A percentile compares a stretch with the other conserved stretches of the same genome.
Evolutionary conservation across 495 filamentous ascomycete genomes (phyloP).

Genomic region (Aspergillus carlsbadensis): DNA sequence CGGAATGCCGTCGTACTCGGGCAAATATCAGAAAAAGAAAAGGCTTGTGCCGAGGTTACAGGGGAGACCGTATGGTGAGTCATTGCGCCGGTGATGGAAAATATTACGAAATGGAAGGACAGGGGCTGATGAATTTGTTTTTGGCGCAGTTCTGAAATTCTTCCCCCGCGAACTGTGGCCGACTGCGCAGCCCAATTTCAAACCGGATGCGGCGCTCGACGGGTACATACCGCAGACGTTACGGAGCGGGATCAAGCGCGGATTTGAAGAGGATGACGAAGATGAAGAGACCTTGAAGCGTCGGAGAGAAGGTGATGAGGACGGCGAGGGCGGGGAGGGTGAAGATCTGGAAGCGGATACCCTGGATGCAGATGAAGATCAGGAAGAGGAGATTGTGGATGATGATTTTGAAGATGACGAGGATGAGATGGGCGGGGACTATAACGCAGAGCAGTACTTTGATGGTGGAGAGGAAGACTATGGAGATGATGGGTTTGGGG

Average conservation of each 20-base stretch:
- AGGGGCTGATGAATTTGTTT: not conserved
- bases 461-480: conserved; percentile 61
- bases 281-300: conserved; percentile 33
- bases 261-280: conserved; percentile 49
- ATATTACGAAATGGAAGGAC: not conserved
- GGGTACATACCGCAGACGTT: conserved; percentile 25
- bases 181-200: conserved; percentile 48
- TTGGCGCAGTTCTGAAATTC: conserved; percentile 46
- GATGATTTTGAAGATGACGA: conserved; percentile 58
- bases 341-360: conserved; percentile 30
- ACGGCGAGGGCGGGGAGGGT: conserved; percentile 34
- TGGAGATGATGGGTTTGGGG: conserved; percentile 49
- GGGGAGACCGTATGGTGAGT: conserved; percentile 51
- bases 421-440: conserved; percentile 57
- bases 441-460: conserved; percentile 67
- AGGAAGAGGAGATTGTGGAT: conserved; percentile 53
- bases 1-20: conserved; percentile 58
- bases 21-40: conserved; percentile 55
- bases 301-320: conserved; percentile 32
- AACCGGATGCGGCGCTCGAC: conserved; percentile 35
- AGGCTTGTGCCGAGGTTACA: conserved; percentile 48
- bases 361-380: conserved; percentile 47
- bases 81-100: not conserved
- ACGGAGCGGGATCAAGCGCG: conserved; percentile 32
- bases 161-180: conserved; percentile 58